Conservation (phyloP, 345 rosid species). For the Salix udensis region DNA sequence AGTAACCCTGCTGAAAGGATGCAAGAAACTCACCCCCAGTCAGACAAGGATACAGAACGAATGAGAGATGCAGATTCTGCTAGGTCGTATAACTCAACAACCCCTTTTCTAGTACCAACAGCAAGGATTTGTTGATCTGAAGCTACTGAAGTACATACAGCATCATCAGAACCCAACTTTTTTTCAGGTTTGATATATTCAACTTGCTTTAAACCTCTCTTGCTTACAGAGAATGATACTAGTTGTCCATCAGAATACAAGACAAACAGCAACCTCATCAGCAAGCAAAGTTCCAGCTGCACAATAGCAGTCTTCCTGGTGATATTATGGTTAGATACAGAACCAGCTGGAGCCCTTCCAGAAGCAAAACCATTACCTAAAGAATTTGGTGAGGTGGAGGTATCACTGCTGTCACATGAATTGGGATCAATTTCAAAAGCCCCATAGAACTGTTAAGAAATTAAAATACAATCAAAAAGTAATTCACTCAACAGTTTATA, state of each 20-base stretch:
- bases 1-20: slow-evolving; percentile 1
- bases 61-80: slow-evolving; percentile 64
- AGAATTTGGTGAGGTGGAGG: slow-evolving; percentile 34
- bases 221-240: slow-evolving; percentile 70
- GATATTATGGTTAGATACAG: slow-evolving; percentile 24
- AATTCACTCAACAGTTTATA: neutral
- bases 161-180: slow-evolving; percentile 68
- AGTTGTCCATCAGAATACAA: slow-evolving; percentile 71
- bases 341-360: slow-evolving; percentile 37
- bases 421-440: slow-evolving; percentile 56
- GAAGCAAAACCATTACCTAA: slow-evolving; percentile 51
- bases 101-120: slow-evolving; percentile 87
- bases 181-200: slow-evolving; percentile 70
- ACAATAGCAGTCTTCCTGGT: slow-evolving; percentile 46
- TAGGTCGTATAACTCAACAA: slow-evolving; percentile 79
- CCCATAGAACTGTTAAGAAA: slow-evolving; percentile 63
- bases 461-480: neutral
- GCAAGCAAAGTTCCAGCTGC: slow-evolving; percentile 68
- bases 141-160: slow-evolving; percentile 76
- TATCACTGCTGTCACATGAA: slow-evolving; percentile 30
- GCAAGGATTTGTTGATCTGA: slow-evolving; percentile 91
- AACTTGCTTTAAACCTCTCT: slow-evolving; percentile 72
- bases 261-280: slow-evolving; percentile 65
- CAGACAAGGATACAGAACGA: slow-evolving; percentile 77
- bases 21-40: slow-evolving; percentile 76